phyloP scores from a whole-genome alignment of 352 stramenopile genomes.

The Pythium sp. region DNA sequence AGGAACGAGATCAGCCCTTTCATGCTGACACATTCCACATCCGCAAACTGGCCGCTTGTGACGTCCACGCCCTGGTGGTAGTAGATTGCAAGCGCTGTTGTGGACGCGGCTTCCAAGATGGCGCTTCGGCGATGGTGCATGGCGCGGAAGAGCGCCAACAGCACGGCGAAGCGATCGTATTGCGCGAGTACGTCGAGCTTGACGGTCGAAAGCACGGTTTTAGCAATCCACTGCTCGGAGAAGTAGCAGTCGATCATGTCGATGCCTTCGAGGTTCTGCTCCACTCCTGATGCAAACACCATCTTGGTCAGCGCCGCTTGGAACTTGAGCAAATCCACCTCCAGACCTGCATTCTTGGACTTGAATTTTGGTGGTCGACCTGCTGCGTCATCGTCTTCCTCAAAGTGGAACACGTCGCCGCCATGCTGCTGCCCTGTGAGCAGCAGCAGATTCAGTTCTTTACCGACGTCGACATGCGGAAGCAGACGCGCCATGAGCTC shows the following conservation, averaged over 20 bases:
- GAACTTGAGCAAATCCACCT: conserved; percentile 67
- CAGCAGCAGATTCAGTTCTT: conserved; percentile 74
- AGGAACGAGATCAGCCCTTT: conserved; percentile 61
- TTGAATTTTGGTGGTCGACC: background rate
- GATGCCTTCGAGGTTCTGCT: conserved; percentile 24
- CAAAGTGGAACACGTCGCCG: conserved; percentile 73
- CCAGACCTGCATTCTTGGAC: conserved; percentile 16
- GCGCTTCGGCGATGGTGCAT: conserved; percentile 29
- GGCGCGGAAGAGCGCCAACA: conserved; percentile 49
- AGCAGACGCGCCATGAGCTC: conserved; percentile 74
- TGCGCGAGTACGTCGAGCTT: conserved; percentile 58
- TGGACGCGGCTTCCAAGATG: conserved; percentile 34
- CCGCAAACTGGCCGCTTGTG: conserved; percentile 11
- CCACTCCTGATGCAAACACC: conserved; percentile 36
- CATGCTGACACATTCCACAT: conserved; percentile 47
- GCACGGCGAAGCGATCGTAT: conserved; percentile 59
- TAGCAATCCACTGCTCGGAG: conserved; percentile 45
- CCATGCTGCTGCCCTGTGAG: conserved; percentile 36
- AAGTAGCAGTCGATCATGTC: conserved; percentile 44
- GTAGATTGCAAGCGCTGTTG: conserved; percentile 60
- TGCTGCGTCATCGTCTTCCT: conserved; percentile 39
- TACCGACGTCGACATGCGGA: conserved; percentile 67
- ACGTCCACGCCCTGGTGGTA: conserved; percentile 46
- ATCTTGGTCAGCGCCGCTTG: conserved; percentile 50
- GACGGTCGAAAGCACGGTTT: conserved; percentile 42